Evolutionary conservation across 2,329 filamentous ascomycete species (phyloP).

Genomic region (Xylaria sp.): DNA sequence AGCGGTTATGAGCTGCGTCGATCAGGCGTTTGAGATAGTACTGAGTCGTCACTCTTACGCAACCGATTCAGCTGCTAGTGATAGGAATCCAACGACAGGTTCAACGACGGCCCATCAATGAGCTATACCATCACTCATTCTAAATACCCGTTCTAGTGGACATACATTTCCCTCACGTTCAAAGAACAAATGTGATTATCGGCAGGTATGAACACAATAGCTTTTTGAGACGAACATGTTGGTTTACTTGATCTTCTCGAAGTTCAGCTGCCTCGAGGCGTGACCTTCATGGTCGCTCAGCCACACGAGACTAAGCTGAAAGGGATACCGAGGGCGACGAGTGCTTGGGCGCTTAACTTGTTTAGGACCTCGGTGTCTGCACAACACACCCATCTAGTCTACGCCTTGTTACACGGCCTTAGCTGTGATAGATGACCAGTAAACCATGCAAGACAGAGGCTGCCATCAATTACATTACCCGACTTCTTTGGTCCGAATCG

Average conservation of each 20-base stretch:
- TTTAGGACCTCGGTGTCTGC: slow-evolving; percentile 44
- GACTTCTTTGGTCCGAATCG: not conserved
- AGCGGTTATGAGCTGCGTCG: slow-evolving; percentile 2
- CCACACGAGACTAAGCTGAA: slow-evolving; percentile 44
- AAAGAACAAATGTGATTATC: not conserved
- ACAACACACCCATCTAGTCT: not conserved
- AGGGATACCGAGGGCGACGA: slow-evolving; percentile 47
- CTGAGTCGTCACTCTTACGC: not conserved
- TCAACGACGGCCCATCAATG: slow-evolving; percentile 1
- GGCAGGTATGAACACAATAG: not conserved
- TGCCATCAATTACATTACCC: slow-evolving; percentile 1
- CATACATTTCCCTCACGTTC: not conserved
- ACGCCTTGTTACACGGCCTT: slow-evolving; percentile 9
- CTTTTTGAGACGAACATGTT: slow-evolving; percentile 4
- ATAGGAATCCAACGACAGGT: not conserved
- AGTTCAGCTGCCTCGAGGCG: slow-evolving; percentile 21
- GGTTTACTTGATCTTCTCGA: slow-evolving; percentile 11
- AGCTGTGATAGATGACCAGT: slow-evolving; percentile 4
- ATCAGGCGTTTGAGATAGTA: not conserved
- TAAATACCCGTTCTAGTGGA: not conserved
- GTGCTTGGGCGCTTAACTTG: slow-evolving; percentile 39
- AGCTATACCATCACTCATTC: not conserved
- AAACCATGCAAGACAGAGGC: not conserved
- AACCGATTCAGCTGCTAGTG: not conserved
- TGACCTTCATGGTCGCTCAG: slow-evolving; percentile 18